Evolutionary conservation across 2,329 filamentous ascomycete species (phyloP).

Genomic region (Arthrobotrys entomopaga): DNA sequence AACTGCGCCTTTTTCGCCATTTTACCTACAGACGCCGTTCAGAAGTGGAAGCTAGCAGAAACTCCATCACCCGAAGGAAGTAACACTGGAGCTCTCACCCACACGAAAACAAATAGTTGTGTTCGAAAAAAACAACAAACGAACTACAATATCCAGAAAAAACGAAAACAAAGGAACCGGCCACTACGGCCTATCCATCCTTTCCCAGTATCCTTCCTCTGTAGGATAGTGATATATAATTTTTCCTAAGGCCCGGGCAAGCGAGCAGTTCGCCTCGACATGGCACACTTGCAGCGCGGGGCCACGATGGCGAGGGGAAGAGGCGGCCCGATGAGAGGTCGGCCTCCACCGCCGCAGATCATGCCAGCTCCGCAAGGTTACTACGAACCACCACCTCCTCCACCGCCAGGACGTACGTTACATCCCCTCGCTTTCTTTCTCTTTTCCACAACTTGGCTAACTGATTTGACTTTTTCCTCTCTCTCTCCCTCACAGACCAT

Average conservation of each 20-base stretch:
- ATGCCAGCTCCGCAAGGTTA: constrained; percentile 51
- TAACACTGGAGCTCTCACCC: background rate
- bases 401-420: constrained; percentile 33
- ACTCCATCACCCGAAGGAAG: constrained; percentile 3
- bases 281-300: constrained; percentile 41
- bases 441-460: constrained; percentile 16
- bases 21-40: background rate
- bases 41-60: background rate
- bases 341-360: constrained; percentile 41
- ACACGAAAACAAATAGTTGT: constrained; percentile 2
- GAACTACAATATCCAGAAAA: background rate
- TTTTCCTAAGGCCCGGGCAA: background rate
- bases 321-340: constrained; percentile 28
- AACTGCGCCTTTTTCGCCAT: constrained; percentile 4
- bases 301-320: constrained; percentile 39
- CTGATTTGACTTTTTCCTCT: too few species aligned
- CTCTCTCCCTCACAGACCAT: background rate
- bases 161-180: constrained; percentile 11
- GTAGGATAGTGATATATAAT: background rate
- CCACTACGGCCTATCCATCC: constrained; percentile 16
- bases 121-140: constrained; percentile 1
- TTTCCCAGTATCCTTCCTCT: background rate
- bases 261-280: constrained; percentile 5
- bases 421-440: constrained; percentile 10
- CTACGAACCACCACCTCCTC: constrained; percentile 39